Evolutionary conservation across 139 green algal genomes (phyloP).

Genomic region (Deuterostichococcus epilithicus): DNA sequence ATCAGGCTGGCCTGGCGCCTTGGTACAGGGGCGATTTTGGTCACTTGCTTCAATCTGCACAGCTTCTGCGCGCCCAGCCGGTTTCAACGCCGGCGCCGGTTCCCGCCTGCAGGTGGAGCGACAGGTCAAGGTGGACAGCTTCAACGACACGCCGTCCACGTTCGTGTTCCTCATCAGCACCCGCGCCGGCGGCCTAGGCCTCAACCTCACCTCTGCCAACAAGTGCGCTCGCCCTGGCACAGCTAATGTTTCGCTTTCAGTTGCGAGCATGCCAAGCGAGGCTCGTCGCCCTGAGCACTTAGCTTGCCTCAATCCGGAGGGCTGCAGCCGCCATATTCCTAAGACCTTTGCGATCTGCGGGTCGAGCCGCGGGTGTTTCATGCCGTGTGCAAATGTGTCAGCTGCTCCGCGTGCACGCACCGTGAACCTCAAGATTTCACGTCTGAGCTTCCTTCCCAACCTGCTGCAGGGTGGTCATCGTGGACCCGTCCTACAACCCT

Average conservation of each 20-base stretch:
- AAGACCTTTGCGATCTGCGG: no score
- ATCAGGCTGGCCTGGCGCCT: neutral
- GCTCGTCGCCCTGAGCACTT: no score
- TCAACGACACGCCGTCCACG: conserved; percentile 48
- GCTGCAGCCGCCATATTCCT: no score
- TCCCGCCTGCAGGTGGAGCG: conserved; percentile 25
- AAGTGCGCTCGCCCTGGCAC: conserved; percentile 12
- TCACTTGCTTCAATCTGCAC: neutral
- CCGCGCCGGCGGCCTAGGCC: conserved; percentile 50
- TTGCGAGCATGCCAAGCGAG: neutral
- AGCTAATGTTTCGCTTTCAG: conserved; percentile 11
- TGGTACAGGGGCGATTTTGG: neutral
- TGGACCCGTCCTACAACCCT: conserved; percentile 75
- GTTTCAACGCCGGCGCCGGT: neutral
- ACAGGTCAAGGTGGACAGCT: conserved; percentile 50
- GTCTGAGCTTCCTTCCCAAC: no score
- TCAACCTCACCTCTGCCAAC: conserved; percentile 75
- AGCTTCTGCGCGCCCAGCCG: no score
- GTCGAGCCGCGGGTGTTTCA: no score
- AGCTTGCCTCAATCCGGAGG: no score
- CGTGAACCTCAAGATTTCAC: neutral
- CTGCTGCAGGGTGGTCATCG: conserved; percentile 57
- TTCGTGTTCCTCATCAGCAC: conserved; percentile 64
- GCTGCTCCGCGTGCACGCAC: neutral
- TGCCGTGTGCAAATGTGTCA: no score